These are phyloP conservation scores for Eurotiales sp. DNA, from an alignment of 2,329 filamentous ascomycete species.

Conservation along the genomic window DNA sequence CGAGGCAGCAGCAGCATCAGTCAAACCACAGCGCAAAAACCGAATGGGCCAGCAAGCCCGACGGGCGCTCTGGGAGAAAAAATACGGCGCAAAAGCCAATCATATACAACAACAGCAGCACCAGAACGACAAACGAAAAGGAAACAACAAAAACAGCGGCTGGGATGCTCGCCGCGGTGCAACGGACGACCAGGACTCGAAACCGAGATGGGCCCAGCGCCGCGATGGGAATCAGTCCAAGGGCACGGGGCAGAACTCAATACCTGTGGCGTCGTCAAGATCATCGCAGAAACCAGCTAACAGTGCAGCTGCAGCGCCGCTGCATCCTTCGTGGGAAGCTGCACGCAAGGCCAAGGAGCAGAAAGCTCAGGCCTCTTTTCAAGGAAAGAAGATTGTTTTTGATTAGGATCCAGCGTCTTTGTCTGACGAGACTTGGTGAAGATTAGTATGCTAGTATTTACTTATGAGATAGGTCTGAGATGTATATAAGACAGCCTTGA, in stretches of 20 bases:
- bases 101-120: slow-evolving; percentile 46
- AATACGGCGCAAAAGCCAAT: slow-evolving; percentile 56
- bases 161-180: slow-evolving; percentile 60
- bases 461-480: too few species aligned
- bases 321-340: slow-evolving; percentile 65
- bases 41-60: slow-evolving; percentile 61
- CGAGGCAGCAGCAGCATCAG: slow-evolving; percentile 41
- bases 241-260: background rate
- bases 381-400: slow-evolving; percentile 62
- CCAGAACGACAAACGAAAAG: slow-evolving; percentile 8
- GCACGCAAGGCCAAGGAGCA: slow-evolving; percentile 60
- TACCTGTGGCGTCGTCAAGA: too few species aligned
- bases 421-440: too few species aligned
- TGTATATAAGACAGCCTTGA: too few species aligned
- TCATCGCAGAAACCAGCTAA: too few species aligned
- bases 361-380: slow-evolving; percentile 47
- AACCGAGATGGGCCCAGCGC: slow-evolving; percentile 18
- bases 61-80: slow-evolving; percentile 60
- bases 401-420: slow-evolving; percentile 41
- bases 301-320: slow-evolving; percentile 37
- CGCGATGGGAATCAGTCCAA: slow-evolving; percentile 13
- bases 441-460: too few species aligned
- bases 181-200: slow-evolving; percentile 27
- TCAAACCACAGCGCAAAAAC: slow-evolving; percentile 52
- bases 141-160: slow-evolving; percentile 45